Percentiles rank a stretch among this genome's conserved stretches.
Conservation (phyloP, 805 yeast species). For the Hanseniaspora vineae region DNA sequence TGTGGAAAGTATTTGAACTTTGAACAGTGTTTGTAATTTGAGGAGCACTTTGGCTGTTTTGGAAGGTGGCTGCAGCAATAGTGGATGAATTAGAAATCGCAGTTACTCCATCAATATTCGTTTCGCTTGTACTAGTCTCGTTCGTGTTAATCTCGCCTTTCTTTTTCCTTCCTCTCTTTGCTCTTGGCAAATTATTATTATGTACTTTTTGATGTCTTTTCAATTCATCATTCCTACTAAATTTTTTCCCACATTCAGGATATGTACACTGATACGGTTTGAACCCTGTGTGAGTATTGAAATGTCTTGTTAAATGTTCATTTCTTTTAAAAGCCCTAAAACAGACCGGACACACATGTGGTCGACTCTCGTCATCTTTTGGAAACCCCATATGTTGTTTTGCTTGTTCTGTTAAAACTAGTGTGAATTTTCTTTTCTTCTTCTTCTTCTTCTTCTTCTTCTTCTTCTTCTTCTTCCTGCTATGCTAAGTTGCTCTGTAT, state of each 20-base stretch:
- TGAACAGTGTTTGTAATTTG: no score
- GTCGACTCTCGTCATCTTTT: constrained; percentile 23
- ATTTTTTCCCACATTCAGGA: constrained; percentile 56
- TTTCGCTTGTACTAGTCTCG: background rate
- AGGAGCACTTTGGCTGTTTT: no score
- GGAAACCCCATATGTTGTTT: background rate
- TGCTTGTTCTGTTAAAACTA: no score
- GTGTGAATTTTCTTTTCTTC: background rate
- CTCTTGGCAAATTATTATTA: constrained; percentile 56
- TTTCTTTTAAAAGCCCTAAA: constrained; percentile 62
- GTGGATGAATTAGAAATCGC: no score
- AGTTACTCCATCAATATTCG: background rate
- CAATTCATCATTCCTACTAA: constrained; percentile 59
- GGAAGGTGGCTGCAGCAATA: no score
- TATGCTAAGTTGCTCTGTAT: no score
- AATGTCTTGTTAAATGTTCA: constrained; percentile 70
- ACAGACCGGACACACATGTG: constrained; percentile 65
- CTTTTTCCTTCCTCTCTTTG: constrained; percentile 36
- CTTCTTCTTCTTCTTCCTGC: background rate
- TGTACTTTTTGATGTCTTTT: constrained; percentile 66
- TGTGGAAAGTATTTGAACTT: no score
- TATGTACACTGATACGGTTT: constrained; percentile 67
- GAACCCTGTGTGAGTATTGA: constrained; percentile 72
- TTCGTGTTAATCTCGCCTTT: constrained; percentile 8
- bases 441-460: background rate